Conservation (phyloP, 306 rosid species). For the Erythrophleum fordii region DNA sequence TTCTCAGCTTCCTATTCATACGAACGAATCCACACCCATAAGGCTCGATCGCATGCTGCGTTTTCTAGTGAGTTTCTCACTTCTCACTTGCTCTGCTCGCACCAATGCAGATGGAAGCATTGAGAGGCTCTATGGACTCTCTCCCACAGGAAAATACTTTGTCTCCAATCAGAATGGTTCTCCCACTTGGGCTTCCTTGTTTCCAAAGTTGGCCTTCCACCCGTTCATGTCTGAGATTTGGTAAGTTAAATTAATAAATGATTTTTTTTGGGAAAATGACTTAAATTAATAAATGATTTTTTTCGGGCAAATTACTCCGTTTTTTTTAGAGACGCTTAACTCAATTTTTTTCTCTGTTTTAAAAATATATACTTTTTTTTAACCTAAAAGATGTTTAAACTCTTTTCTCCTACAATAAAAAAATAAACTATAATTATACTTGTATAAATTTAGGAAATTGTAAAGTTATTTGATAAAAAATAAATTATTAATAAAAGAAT, state of each 20-base stretch:
- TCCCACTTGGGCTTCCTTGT: neutral
- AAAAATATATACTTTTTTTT: too few species aligned
- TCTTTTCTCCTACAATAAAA: too few species aligned
- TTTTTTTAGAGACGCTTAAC: too few species aligned
- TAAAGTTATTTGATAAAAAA: too few species aligned
- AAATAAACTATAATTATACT: too few species aligned
- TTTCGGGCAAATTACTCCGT: too few species aligned
- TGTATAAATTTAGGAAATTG: too few species aligned
- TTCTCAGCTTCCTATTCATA: neutral
- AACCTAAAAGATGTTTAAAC: too few species aligned
- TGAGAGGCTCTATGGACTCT: conserved; percentile 1
- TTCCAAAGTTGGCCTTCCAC: neutral
- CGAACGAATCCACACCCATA: neutral
- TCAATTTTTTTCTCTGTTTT: too few species aligned
- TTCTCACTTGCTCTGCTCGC: neutral
- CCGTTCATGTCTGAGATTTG: neutral
- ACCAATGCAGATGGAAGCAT: neutral
- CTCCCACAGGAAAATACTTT: neutral
- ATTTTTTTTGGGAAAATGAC: too few species aligned
- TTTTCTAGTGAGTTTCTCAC: conserved; percentile 3
- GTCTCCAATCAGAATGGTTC: neutral
- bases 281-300: too few species aligned
- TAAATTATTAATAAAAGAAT: too few species aligned
- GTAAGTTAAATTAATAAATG: neutral
- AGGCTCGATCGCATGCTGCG: neutral